Conservation (phyloP, 2,329 filamentous ascomycete genomes). For the Alternaria sp. region DNA sequence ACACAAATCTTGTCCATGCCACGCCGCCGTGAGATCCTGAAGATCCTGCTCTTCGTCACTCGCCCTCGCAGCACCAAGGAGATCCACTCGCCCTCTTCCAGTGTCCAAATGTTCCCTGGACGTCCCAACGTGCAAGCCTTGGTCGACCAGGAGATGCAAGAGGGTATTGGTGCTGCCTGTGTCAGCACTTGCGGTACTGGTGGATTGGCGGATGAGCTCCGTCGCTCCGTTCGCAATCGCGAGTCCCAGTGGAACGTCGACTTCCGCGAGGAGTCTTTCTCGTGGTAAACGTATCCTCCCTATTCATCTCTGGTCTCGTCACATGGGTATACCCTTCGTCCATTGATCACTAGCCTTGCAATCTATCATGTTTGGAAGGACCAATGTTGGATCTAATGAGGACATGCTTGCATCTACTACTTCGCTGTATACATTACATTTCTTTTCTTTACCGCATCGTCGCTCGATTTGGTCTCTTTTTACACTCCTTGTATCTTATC, state of each 20-base stretch:
- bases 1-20: constrained; percentile 82
- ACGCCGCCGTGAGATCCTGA: constrained; percentile 79
- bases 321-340: constrained; percentile 24
- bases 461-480: constrained; percentile 15
- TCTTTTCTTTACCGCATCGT: constrained; percentile 25
- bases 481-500: constrained; percentile 26
- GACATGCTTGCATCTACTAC: constrained; percentile 15
- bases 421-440: constrained; percentile 41
- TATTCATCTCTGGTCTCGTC: constrained; percentile 9
- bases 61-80: constrained; percentile 83
- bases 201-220: constrained; percentile 75
- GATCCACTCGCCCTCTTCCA: constrained; percentile 75
- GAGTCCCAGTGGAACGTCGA: constrained; percentile 73
- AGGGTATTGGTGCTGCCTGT: constrained; percentile 85
- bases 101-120: constrained; percentile 90
- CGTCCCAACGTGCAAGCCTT: constrained; percentile 82
- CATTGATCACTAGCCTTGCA: constrained; percentile 12
- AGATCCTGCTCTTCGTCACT: constrained; percentile 89
- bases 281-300: constrained; percentile 54
- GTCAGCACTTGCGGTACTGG: constrained; percentile 82
- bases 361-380: constrained; percentile 9
- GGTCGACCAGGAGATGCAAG: constrained; percentile 79
- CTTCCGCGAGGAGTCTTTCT: constrained; percentile 81
- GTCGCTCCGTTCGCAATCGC: constrained; percentile 68
- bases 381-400: constrained; percentile 17